A percentile compares a stretch with the other conserved stretches of the same genome.
Conservation (phyloP, 306 rosid genomes). For the Casuarina cunninghamiana region DNA sequence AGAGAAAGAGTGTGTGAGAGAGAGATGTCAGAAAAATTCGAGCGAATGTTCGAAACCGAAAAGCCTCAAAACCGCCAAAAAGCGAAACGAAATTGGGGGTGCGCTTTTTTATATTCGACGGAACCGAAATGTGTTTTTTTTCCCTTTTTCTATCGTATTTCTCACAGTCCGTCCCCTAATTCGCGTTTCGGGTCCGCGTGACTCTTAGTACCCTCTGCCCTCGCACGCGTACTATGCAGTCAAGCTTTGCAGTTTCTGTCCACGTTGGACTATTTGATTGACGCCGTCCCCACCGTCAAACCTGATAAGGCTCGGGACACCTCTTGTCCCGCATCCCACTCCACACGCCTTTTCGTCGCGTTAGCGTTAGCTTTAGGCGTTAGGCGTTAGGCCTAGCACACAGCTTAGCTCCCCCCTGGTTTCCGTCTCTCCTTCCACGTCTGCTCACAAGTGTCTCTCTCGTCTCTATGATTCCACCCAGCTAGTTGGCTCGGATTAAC, state of each 20-base stretch:
- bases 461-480: too few species aligned
- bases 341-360: too few species aligned
- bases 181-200: conserved; percentile 42
- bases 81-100: conserved; percentile 39
- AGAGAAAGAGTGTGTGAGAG: conserved; percentile 15
- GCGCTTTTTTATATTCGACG: conserved; percentile 38
- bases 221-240: not conserved
- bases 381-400: too few species aligned
- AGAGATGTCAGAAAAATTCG: conserved; percentile 29
- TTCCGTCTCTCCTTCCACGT: too few species aligned
- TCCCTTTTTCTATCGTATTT: not conserved
- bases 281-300: not conserved
- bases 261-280: not conserved
- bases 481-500: too few species aligned
- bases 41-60: conserved; percentile 62
- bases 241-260: not conserved
- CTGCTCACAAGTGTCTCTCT: too few species aligned
- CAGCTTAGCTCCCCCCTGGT: too few species aligned
- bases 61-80: conserved; percentile 70
- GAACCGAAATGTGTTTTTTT: conserved; percentile 33
- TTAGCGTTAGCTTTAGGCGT: too few species aligned
- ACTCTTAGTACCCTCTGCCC: not conserved
- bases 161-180: conserved; percentile 27
- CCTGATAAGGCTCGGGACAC: not conserved
- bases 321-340: too few species aligned